phyloP scores from a whole-genome alignment of 108 stramenopile genomes.

The Craspedostauros australis region DNA sequence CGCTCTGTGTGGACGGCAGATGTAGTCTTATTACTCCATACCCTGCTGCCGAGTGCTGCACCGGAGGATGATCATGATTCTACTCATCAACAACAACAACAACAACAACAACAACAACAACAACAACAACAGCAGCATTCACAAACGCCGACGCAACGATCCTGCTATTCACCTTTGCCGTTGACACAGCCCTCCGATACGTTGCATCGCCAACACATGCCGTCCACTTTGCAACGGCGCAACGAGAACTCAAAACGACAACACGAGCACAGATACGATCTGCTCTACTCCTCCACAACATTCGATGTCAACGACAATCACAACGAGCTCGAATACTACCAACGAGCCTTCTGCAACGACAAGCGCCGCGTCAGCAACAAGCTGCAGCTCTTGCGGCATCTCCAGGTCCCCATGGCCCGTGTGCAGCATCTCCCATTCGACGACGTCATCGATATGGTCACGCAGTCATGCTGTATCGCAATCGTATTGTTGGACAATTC shows the following conservation, averaged over 20 bases:
- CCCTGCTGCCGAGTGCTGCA: constrained; percentile 9
- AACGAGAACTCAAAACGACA: background rate
- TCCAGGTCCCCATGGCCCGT: background rate
- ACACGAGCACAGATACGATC: background rate
- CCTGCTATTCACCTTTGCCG: background rate
- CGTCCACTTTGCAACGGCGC: constrained; percentile 6
- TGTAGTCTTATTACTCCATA: constrained; percentile 46
- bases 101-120: too few species aligned
- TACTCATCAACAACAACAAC: constrained; percentile 2
- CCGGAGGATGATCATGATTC: constrained; percentile 6
- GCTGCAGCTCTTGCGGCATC: background rate
- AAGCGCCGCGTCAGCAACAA: constrained; percentile 28
- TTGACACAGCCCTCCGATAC: too few species aligned
- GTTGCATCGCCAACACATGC: constrained; percentile 23
- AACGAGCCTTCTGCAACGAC: constrained; percentile 49
- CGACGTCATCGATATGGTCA: constrained; percentile 38
- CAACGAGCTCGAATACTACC: constrained; percentile 47
- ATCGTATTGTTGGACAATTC: constrained; percentile 64
- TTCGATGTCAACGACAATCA: constrained; percentile 48
- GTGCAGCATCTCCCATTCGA: constrained; percentile 10
- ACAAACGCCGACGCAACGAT: background rate
- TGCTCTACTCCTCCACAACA: constrained; percentile 17
- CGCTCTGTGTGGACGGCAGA: constrained; percentile 80
- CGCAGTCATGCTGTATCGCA: constrained; percentile 49
- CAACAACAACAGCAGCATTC: constrained; percentile 1